phyloP scores from a whole-genome alignment of 176 grass and related monocot genomes.

The Oryza rufipogon region DNA sequence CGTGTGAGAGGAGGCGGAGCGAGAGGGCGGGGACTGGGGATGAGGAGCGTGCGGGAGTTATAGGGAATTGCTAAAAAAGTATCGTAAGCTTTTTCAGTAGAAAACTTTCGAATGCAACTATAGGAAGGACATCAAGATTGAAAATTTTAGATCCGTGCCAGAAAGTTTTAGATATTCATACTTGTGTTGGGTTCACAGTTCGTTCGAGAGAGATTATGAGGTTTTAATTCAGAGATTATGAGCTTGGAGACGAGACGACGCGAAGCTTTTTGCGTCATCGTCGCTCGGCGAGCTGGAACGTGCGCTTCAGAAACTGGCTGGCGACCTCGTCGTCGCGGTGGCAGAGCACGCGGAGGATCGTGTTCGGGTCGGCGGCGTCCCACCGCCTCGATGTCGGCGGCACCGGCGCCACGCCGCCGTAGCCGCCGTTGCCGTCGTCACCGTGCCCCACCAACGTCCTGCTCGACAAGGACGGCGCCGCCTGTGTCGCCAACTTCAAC shows the following conservation, averaged over 20 bases:
- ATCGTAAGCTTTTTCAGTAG: no score
- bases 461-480: slow-evolving; percentile 55
- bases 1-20: no score
- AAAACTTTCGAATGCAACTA: no score
- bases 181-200: background rate
- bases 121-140: background rate
- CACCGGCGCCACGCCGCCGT: slow-evolving; percentile 37
- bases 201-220: background rate
- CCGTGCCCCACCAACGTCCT: slow-evolving; percentile 56
- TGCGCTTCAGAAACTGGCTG: slow-evolving; percentile 83
- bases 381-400: slow-evolving; percentile 72
- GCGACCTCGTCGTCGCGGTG: slow-evolving; percentile 78
- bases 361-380: slow-evolving; percentile 72
- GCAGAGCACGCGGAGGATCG: slow-evolving; percentile 80
- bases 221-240: background rate
- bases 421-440: background rate
- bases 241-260: background rate
- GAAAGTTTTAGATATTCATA: background rate
- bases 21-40: no score
- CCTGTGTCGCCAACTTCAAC: slow-evolving; percentile 66
- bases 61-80: no score
- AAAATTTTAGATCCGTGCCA: no score
- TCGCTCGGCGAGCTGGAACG: slow-evolving; percentile 77
- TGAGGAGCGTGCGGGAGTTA: no score
- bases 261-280: slow-evolving; percentile 31